These are phyloP conservation scores for Eimeria mitis DNA, from an alignment of 169 alveolate genomes.

Conservation along the genomic window DNA sequence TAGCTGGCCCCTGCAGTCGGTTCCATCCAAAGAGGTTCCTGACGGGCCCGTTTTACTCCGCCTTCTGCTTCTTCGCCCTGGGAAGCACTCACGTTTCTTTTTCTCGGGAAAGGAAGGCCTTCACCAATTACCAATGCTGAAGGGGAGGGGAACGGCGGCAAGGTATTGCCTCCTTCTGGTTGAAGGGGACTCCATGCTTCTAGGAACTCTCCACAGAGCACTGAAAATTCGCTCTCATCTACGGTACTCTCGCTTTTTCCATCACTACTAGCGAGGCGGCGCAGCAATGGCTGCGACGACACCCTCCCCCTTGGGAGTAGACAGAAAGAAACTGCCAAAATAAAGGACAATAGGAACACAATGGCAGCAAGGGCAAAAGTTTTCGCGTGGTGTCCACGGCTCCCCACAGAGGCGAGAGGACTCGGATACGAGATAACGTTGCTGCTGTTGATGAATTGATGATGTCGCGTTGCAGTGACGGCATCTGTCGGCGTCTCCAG, in stretches of 20 bases:
- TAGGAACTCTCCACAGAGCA: background rate
- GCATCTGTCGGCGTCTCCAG: background rate
- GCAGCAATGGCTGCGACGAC: constrained; percentile 2
- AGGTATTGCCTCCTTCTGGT: background rate
- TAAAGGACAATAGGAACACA: background rate
- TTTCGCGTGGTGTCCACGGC: too few relatives aligned
- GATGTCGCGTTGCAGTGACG: background rate
- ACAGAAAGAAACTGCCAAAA: background rate
- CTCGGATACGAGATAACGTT: background rate
- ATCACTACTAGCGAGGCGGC: background rate
- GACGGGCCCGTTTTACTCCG: background rate
- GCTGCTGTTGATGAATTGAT: background rate
- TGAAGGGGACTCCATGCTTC: background rate
- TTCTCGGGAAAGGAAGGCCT: background rate
- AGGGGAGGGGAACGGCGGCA: background rate
- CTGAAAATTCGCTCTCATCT: background rate
- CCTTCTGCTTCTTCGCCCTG: background rate
- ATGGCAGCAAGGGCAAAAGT: background rate
- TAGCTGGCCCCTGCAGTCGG: background rate
- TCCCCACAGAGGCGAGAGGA: background rate
- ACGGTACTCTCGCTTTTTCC: background rate
- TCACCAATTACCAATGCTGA: too few relatives aligned
- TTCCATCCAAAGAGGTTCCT: background rate
- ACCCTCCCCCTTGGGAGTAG: background rate
- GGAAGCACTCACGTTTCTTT: background rate